Conservation (phyloP, 1,284 basidiomycete genomes). For the Leccinum fuscescens region DNA sequence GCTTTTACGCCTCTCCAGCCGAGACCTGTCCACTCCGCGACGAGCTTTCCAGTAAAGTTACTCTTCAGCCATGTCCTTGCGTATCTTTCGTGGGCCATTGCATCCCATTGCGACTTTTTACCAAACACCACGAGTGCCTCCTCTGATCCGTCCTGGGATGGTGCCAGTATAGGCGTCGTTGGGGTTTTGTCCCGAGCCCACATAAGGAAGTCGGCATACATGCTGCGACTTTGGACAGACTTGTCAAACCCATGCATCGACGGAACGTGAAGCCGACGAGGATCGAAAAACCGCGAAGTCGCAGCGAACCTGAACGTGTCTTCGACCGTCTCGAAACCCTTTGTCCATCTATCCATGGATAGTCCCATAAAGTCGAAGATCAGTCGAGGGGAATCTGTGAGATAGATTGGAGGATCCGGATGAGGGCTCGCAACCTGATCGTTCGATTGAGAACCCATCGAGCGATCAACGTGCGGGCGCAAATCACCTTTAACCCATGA, state of each 20-base stretch:
- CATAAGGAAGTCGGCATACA: slow-evolving; percentile 58
- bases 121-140: slow-evolving; percentile 54
- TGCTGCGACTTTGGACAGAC: slow-evolving; percentile 47
- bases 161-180: slow-evolving; percentile 1
- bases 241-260: slow-evolving; percentile 40
- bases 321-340: slow-evolving; percentile 52
- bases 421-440: slow-evolving; percentile 43
- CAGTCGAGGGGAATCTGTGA: slow-evolving; percentile 43
- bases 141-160: slow-evolving; percentile 29
- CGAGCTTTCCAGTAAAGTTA: slow-evolving; percentile 49
- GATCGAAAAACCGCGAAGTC: slow-evolving; percentile 51
- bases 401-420: slow-evolving; percentile 39
- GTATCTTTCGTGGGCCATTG: slow-evolving; percentile 32
- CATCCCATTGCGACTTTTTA: slow-evolving; percentile 50
- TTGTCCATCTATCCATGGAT: slow-evolving; percentile 47
- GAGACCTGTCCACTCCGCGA: slow-evolving; percentile 54
- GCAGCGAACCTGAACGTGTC: slow-evolving; percentile 58
- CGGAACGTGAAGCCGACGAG: slow-evolving; percentile 27
- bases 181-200: slow-evolving; percentile 40
- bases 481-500: slow-evolving; percentile 57
- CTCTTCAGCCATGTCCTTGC: slow-evolving; percentile 40
- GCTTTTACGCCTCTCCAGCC: slow-evolving; percentile 48
- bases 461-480: neutral
- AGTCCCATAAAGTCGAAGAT: slow-evolving; percentile 58
- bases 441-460: slow-evolving; percentile 2